Evolutionary conservation across 257 asterid genomes (phyloP).

Genomic region (Primulina tabacum): DNA sequence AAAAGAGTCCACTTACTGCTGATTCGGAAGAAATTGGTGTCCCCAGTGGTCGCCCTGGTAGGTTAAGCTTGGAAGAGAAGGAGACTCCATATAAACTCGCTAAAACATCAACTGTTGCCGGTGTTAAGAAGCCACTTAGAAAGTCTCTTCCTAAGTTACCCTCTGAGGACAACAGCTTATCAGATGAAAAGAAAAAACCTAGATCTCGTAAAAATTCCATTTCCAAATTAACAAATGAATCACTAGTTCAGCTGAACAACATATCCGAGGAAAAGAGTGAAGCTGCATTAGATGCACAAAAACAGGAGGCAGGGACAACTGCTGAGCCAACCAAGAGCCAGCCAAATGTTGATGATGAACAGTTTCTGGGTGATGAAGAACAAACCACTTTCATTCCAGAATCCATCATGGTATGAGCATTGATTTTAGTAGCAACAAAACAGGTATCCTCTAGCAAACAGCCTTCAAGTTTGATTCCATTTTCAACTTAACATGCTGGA

Average conservation of each 20-base stretch:
- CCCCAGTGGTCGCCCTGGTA: conserved; percentile 33
- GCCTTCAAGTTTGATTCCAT: conserved; percentile 14
- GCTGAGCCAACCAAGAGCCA: conserved; percentile 27
- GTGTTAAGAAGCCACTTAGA: conserved; percentile 59
- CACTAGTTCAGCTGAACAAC: conserved; percentile 23
- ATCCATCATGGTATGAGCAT: conserved; percentile 38
- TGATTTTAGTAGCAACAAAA: conserved; percentile 16
- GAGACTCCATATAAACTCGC: conserved; percentile 35
- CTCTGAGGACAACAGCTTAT: conserved; percentile 52
- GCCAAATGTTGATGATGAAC: conserved; percentile 24
- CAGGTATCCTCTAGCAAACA: conserved; percentile 25
- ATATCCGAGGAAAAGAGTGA: conserved; percentile 31
- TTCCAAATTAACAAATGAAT: conserved; percentile 41
- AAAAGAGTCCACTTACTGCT: conserved; percentile 45
- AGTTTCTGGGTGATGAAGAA: conserved; percentile 32
- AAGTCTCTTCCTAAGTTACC: conserved; percentile 88
- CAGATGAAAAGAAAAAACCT: conserved; percentile 46
- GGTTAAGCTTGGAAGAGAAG: conserved; percentile 75
- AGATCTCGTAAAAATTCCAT: conserved; percentile 34
- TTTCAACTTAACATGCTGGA: conserved; percentile 26
- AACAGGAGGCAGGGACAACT: conserved; percentile 22
- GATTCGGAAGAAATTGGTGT: conserved; percentile 51
- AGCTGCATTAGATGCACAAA: conserved; percentile 22
- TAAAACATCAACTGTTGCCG: conserved; percentile 40
- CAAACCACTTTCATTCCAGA: conserved; percentile 25